Percentiles rank a stretch among this genome's conserved stretches.
Conservation (phyloP, 768 basidiomycete genomes). For the Daedaleopsis sinensis region DNA sequence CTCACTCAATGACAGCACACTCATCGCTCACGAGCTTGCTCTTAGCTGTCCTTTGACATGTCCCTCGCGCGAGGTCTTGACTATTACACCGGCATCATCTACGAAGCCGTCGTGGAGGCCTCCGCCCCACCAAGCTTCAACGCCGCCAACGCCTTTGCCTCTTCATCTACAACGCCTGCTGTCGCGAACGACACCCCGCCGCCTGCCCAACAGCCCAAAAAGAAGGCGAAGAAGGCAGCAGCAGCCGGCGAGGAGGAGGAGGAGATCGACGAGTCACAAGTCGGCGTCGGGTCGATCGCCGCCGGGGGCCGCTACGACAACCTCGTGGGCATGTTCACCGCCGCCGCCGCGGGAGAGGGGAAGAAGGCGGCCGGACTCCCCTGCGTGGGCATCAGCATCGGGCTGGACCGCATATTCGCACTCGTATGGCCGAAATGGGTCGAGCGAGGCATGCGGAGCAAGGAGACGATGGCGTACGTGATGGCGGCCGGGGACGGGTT, state of each 20-base stretch:
- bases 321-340: slow-evolving; percentile 90
- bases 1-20: neutral
- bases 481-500: slow-evolving; percentile 90
- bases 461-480: slow-evolving; percentile 93
- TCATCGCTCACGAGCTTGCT: neutral
- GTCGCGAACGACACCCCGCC: slow-evolving; percentile 26
- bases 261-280: slow-evolving; percentile 88
- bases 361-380: slow-evolving; percentile 73
- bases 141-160: slow-evolving; percentile 50
- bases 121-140: slow-evolving; percentile 90
- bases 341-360: slow-evolving; percentile 74
- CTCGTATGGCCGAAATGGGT: slow-evolving; percentile 88
- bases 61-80: slow-evolving; percentile 97
- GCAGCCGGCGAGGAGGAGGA: slow-evolving; percentile 61
- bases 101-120: slow-evolving; percentile 91
- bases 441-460: slow-evolving; percentile 77
- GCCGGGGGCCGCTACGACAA: slow-evolving; percentile 97
- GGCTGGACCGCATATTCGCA: slow-evolving; percentile 91
- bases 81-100: slow-evolving; percentile 99
- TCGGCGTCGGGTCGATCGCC: slow-evolving; percentile 99
- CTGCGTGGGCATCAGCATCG: slow-evolving; percentile 92
- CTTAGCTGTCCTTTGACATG: slow-evolving; percentile 91
- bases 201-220: slow-evolving; percentile 37
- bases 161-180: slow-evolving; percentile 34
- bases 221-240: slow-evolving; percentile 47